phyloP scores from a whole-genome alignment of 2,329 filamentous ascomycete species.

The Clathrospora elynae region DNA sequence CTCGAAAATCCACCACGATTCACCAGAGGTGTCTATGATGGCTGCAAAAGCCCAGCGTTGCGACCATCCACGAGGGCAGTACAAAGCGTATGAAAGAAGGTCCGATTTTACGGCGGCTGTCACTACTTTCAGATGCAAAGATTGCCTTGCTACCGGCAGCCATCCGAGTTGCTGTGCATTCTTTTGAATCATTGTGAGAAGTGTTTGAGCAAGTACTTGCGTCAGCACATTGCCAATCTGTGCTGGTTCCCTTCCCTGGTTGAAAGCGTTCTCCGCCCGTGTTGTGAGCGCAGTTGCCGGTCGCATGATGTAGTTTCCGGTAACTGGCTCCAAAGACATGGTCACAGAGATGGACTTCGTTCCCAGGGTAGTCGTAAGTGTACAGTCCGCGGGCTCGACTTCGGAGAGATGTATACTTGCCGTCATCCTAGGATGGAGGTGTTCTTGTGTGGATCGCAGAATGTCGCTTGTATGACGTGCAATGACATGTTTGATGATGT shows the following conservation, averaged over 20 bases:
- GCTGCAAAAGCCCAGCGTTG: conserved; percentile 73
- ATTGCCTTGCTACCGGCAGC: conserved; percentile 52
- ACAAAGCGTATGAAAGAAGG: conserved; percentile 69
- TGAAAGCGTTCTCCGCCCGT: conserved; percentile 68
- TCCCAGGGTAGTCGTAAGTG: conserved; percentile 71
- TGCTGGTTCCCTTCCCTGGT: conserved; percentile 61
- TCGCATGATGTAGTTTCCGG: conserved; percentile 74
- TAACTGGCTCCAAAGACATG: conserved; percentile 75
- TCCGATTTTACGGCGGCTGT: conserved; percentile 64
- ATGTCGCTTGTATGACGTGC: conserved; percentile 75
- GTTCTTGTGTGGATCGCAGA: conserved; percentile 64
- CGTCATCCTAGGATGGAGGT: conserved; percentile 62
- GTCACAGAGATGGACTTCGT: conserved; percentile 61
- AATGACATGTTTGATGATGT: conserved; percentile 73
- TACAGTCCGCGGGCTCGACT: conserved; percentile 68
- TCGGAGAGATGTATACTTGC: conserved; percentile 64
- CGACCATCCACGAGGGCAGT: conserved; percentile 74
- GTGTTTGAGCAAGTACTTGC: conserved; percentile 64
- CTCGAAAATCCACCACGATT: conserved; percentile 48
- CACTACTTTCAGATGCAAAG: conserved; percentile 57
- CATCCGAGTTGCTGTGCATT: conserved; percentile 69
- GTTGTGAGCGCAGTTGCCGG: conserved; percentile 55
- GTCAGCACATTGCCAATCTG: conserved; percentile 65
- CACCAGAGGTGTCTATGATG: conserved; percentile 41
- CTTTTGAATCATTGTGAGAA: conserved; percentile 66